Base-by-base conservation (phyloP, 495 filamentous ascomycete genomes). In the Neurospora hispaniola region DNA sequence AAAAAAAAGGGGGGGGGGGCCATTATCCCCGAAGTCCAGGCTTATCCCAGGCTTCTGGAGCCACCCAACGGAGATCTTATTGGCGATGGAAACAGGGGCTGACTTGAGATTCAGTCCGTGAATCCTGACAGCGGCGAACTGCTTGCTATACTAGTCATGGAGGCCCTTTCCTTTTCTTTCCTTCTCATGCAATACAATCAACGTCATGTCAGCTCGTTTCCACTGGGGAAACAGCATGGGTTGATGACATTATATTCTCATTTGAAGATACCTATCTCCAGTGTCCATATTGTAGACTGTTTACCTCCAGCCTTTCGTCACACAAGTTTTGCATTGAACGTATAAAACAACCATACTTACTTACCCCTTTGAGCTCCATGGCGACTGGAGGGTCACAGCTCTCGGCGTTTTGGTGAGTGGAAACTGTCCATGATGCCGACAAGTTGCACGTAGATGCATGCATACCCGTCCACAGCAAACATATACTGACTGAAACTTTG, bases 341-440 rank as follows among this genome's bases (percentile, higher is more conserved):
- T 66, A 16, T 35, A 66, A 9, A 14, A 66, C 4, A 18, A 31
- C 12, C 35, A 38, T 38, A 66, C 8, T 14, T 12, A 62, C 6
- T 62, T 35, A 3, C 54, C 54, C 27, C 54, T 66, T 66, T 66
- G 23, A 38, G 54, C 54, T 18, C 2, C 27, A 31, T 62, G 35
- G 14, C 80, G 71, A 79, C 78, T 76, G 78, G 78, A 27, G 80
- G 76, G 42, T 75, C 79, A 40, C 80, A 80, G 71, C 76, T 82
- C 69, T 79, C 82, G 59, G 79, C 81, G 48, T 72, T 85, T 71
- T 83, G 81, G 83, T 85, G 74, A 79, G 80, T 74, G 43, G 40
- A 35, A 38, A 48, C 35, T 20, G 5, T 40, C 6, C 0, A 39
- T 39, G 35, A 38, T 5, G 27, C 12, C 27, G 35, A 23, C 20